Evolutionary conservation across 352 stramenopile genomes (phyloP), one percentile per base, ranked within the genome.

Genomic region (Thraustotheca clavata): DNA sequence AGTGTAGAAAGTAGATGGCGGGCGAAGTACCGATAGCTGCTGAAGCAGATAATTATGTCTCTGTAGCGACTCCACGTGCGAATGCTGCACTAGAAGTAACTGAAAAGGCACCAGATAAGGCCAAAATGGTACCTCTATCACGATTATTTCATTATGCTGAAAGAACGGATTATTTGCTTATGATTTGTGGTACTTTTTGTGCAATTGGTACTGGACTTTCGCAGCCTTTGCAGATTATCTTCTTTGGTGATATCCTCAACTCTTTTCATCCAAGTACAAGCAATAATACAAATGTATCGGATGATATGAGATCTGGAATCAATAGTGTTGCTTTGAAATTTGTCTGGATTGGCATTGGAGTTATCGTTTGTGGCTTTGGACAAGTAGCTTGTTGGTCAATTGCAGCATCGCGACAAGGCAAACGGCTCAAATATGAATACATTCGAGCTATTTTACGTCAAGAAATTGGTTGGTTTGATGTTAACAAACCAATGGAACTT

Each of bases 351-450:
- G 75, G 78, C n/a, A 43, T 87, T 26, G 75, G 72, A 4, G 73
- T 84, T 38, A 72, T 88, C 38, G 41, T 83, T 14, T 73, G 61
- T 3, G 76, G 76, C 22, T 81, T 73, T 34, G 60, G 81, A 36
- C 79, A 88, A 70, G 77, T 83, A 9, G 71, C 72, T 16, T 85
- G 74, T 54, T 88, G 79, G 79, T 57, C 57, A 12, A 69, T 69
- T 26, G 43, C 62, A 32, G 49, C 62, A 14, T 54, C 33, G 27
- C 62, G 62, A n/a, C 62, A 69, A 33, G 41, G 27, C 26, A 69
- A 67, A 27, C 50, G 57, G 20, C 54, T 69, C 47, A 63, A 60
- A 61, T n/a, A 59, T 36, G 57, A 63, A 40, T 69, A 69, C 57
- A 67, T 69, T 33, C 40, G 35, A 2, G 49, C 62, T 39, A 67